Percentiles rank a stretch among this genome's conserved stretches.
Evolutionary conservation across 495 filamentous ascomycete genomes (phyloP).

Genomic region (Tetracladium setigerum): DNA sequence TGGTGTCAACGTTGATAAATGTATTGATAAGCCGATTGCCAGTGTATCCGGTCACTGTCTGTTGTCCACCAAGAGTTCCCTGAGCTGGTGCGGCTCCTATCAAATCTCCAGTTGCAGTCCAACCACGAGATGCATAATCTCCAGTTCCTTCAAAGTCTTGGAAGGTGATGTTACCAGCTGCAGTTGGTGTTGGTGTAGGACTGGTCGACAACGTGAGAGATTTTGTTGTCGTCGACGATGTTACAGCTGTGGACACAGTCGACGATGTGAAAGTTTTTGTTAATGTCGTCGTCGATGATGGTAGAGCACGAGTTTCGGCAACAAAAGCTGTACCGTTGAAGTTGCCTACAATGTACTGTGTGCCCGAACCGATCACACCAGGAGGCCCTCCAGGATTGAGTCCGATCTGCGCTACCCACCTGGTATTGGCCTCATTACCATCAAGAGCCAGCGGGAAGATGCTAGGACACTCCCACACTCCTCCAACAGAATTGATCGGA

Average conservation of each 20-base stretch:
- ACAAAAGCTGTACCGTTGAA: conserved; percentile 28
- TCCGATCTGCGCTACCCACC: conserved; percentile 3
- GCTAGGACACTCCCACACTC: conserved; percentile 8
- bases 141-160: too few species aligned
- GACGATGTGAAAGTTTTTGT: conserved; percentile 5
- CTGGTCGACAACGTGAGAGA: too few species aligned
- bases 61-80: too few species aligned
- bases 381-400: neutral
- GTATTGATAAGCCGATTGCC: too few species aligned
- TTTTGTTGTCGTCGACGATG: neutral
- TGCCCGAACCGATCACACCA: neutral
- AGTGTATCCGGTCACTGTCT: too few species aligned
- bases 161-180: too few species aligned
- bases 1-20: neutral
- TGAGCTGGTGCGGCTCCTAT: too few species aligned
- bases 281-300: neutral
- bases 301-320: conserved; percentile 4
- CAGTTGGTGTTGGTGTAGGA: too few species aligned
- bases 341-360: conserved; percentile 26
- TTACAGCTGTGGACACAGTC: neutral
- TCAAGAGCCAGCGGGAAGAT: conserved; percentile 19
- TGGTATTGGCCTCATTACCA: neutral
- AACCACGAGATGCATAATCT: too few species aligned
- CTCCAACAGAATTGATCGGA: conserved; percentile 12
- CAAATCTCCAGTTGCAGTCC: too few species aligned